Evolutionary conservation across 2,329 filamentous ascomycete species (phyloP).

Genomic region (Xylariaceae sp.): DNA sequence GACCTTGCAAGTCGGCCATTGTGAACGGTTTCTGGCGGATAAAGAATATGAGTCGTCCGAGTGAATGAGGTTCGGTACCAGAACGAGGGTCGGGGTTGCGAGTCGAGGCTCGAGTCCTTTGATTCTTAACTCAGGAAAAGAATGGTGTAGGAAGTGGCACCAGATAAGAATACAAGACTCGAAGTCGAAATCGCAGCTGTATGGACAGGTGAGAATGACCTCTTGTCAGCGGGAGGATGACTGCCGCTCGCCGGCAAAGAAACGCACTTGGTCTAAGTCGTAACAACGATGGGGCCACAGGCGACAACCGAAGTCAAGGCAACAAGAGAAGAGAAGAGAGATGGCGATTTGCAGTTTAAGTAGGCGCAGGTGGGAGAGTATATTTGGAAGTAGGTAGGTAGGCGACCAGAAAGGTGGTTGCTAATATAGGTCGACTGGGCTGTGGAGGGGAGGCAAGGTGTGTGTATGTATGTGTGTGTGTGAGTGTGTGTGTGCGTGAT

Average conservation of each 20-base stretch:
- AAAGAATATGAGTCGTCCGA: not conserved
- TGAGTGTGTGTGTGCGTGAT: not conserved
- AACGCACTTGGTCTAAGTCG: not conserved
- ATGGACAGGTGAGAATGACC: not conserved
- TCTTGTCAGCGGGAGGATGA: not conserved
- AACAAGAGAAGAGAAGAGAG: constrained; percentile 10
- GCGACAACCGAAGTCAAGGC: constrained; percentile 2
- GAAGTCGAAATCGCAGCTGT: not conserved
- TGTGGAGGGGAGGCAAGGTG: constrained; percentile 9
- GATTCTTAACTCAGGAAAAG: not conserved
- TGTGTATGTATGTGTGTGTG: not conserved
- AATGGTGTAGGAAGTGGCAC: not conserved
- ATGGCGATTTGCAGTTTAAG: constrained; percentile 14
- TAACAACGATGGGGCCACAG: constrained; percentile 4
- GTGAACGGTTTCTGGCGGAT: constrained; percentile 1
- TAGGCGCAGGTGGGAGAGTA: constrained; percentile 8
- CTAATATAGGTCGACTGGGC: constrained; percentile 10
- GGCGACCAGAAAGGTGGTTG: constrained; percentile 5
- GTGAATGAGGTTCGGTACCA: not conserved
- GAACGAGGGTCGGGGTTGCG: not conserved
- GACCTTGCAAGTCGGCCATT: constrained; percentile 34
- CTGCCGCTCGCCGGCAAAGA: not conserved
- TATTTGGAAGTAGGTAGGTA: constrained; percentile 13
- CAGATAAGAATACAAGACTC: not conserved
- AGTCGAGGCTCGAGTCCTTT: constrained; percentile 1